Evolutionary conservation across 345 rosid genomes (phyloP).

Genomic region (Adansonia digitata): DNA sequence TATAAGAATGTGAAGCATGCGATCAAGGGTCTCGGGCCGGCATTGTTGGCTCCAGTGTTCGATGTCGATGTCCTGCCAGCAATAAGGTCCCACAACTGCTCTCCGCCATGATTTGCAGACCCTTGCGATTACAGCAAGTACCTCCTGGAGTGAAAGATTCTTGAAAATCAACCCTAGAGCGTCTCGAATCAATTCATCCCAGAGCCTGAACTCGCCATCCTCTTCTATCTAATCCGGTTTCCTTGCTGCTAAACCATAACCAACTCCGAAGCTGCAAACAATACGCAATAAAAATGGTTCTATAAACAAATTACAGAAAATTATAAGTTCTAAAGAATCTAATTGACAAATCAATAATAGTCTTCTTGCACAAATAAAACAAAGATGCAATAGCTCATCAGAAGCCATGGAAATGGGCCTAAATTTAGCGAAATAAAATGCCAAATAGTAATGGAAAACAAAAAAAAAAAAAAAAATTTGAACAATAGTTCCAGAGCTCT

Average conservation of each 20-base stretch:
- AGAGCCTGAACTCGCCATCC: constrained; percentile 3
- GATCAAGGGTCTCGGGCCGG: constrained; percentile 15
- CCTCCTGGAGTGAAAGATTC: constrained; percentile 17
- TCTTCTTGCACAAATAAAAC: neutral
- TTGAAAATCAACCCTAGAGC: constrained; percentile 22
- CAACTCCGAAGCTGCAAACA: neutral
- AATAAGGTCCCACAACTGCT: constrained; percentile 17
- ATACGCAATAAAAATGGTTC: neutral
- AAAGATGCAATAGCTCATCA: neutral
- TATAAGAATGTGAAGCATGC: constrained; percentile 22
- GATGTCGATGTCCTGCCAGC: constrained; percentile 31
- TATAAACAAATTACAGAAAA: neutral
- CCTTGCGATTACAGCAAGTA: constrained; percentile 15
- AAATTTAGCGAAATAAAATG: neutral
- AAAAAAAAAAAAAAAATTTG: too few species aligned
- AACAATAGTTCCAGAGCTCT: neutral
- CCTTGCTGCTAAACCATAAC: neutral
- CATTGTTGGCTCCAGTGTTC: constrained; percentile 26
- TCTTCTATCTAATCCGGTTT: constrained; percentile 11
- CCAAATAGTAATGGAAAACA: neutral
- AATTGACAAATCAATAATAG: neutral
- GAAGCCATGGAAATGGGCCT: neutral
- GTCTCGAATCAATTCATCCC: constrained; percentile 29
- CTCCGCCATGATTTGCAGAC: constrained; percentile 25
- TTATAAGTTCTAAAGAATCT: neutral